These are phyloP conservation scores for Chromera velia DNA, from an alignment of 73 alveolate genomes.

Conservation along the genomic window DNA sequence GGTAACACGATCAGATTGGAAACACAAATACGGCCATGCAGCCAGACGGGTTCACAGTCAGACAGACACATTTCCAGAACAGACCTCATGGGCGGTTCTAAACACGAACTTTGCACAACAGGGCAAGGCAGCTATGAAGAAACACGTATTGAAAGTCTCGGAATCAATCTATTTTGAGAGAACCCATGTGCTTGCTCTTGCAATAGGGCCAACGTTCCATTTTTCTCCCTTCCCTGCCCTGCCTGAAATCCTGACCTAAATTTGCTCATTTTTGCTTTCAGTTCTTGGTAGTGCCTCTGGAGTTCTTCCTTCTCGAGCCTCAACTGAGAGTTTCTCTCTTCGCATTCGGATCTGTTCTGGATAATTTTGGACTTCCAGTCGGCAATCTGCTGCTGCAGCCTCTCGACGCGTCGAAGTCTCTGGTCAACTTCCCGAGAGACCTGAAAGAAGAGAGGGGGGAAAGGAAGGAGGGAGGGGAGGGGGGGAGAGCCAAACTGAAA, in stretches of 20 bases:
- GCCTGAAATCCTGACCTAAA: slow-evolving; percentile 6
- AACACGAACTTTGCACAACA: too few species aligned
- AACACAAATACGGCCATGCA: too few species aligned
- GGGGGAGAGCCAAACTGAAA: too few species aligned
- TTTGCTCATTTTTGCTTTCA: slow-evolving; percentile 64
- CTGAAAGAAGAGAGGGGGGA: too few species aligned
- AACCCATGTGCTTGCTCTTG: too few species aligned
- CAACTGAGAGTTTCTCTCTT: slow-evolving; percentile 61
- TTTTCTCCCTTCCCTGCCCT: too few species aligned
- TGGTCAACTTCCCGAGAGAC: slow-evolving; percentile 51
- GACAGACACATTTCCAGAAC: background rate
- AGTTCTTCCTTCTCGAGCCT: slow-evolving; percentile 65
- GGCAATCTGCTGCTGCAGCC: slow-evolving; percentile 53
- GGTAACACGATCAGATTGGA: background rate
- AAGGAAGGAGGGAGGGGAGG: too few species aligned
- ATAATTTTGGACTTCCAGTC: slow-evolving; percentile 62
- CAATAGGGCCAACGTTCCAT: too few species aligned
- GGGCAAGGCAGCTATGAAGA: too few species aligned
- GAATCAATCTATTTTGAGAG: too few species aligned
- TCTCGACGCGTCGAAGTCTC: slow-evolving; percentile 52
- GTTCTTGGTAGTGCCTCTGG: slow-evolving; percentile 63
- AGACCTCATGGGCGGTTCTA: too few species aligned
- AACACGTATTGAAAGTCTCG: too few species aligned
- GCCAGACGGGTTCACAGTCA: background rate
- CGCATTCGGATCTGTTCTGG: slow-evolving; percentile 73